phyloP scores from a whole-genome alignment of 2,329 filamentous ascomycete genomes.

The Albifimbria verrucaria region DNA sequence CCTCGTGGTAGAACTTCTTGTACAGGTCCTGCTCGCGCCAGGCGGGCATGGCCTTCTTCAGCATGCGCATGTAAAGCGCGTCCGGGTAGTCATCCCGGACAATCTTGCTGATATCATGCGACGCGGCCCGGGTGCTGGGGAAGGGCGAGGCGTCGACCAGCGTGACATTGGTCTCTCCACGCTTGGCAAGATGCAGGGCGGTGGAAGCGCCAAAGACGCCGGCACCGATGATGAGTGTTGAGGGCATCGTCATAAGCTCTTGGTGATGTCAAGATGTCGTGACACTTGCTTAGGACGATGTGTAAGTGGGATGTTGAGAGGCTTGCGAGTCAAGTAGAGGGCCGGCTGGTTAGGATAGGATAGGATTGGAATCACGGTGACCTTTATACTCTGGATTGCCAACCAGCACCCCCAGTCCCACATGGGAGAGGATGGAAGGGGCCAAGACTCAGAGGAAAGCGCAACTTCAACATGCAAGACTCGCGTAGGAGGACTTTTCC shows the following conservation, averaged over 20 bases:
- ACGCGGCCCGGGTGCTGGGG: constrained; percentile 38
- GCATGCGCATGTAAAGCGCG: constrained; percentile 35
- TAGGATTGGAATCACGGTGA: not conserved
- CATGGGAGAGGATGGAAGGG: not conserved
- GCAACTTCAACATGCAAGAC: not conserved
- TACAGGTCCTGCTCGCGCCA: constrained; percentile 47
- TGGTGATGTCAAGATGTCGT: not conserved
- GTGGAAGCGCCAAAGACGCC: constrained; percentile 43
- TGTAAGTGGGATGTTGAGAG: not conserved
- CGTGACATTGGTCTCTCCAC: constrained; percentile 25
- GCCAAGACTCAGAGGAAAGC: not conserved
- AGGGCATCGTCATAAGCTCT: not conserved
- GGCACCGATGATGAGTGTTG: constrained; percentile 35
- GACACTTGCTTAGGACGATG: not conserved
- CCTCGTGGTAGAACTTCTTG: constrained; percentile 51
- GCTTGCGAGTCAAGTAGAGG: not conserved
- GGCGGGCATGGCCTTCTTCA: constrained; percentile 35
- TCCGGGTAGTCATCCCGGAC: constrained; percentile 40
- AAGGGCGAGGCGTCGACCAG: constrained; percentile 32
- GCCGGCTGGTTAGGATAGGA: too few relatives aligned
- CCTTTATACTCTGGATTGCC: not conserved
- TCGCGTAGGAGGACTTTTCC: not conserved
- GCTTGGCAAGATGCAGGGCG: constrained; percentile 30
- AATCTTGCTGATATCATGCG: constrained; percentile 45
- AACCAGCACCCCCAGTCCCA: not conserved